phyloP scores from a whole-genome alignment of 371 early-diverging fungal genomes.

The Haplosporangium sp. region DNA sequence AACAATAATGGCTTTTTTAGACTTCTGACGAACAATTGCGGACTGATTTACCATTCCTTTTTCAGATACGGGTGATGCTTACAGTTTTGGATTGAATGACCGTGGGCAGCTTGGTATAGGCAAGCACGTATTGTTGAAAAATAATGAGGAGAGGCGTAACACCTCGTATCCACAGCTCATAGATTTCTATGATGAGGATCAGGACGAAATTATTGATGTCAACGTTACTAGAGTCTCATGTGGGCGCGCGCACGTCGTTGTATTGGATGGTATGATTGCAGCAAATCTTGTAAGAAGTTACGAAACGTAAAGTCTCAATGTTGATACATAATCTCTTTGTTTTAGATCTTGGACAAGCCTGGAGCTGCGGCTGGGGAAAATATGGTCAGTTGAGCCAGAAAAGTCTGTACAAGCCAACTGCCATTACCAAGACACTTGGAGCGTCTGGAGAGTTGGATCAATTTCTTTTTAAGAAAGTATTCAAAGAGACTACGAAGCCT shows the following conservation, averaged over 20 bases:
- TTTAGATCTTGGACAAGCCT: constrained; percentile 30
- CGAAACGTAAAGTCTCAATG: background rate
- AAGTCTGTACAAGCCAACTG: background rate
- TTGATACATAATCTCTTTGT: background rate
- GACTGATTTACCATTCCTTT: background rate
- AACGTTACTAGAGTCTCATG: constrained; percentile 35
- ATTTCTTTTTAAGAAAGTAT: constrained; percentile 7
- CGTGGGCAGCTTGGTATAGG: constrained; percentile 53
- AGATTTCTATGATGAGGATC: constrained; percentile 26
- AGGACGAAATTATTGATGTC: constrained; percentile 22
- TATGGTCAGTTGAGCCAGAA: constrained; percentile 37
- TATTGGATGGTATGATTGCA: constrained; percentile 35
- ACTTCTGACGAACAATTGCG: background rate
- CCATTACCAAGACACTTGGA: background rate
- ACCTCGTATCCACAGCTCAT: constrained; percentile 48
- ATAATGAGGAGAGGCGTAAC: constrained; percentile 6
- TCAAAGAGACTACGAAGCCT: background rate
- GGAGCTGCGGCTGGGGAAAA: constrained; percentile 55
- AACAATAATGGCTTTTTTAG: background rate
- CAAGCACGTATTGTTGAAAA: background rate
- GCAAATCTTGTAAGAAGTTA: background rate
- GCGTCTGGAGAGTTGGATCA: constrained; percentile 2
- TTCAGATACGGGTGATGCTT: constrained; percentile 43
- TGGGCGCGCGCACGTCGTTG: constrained; percentile 39
- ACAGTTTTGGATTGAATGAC: constrained; percentile 51